phyloP scores from a whole-genome alignment of 176 grass and related monocot species.

The Eleusine coracana region DNA sequence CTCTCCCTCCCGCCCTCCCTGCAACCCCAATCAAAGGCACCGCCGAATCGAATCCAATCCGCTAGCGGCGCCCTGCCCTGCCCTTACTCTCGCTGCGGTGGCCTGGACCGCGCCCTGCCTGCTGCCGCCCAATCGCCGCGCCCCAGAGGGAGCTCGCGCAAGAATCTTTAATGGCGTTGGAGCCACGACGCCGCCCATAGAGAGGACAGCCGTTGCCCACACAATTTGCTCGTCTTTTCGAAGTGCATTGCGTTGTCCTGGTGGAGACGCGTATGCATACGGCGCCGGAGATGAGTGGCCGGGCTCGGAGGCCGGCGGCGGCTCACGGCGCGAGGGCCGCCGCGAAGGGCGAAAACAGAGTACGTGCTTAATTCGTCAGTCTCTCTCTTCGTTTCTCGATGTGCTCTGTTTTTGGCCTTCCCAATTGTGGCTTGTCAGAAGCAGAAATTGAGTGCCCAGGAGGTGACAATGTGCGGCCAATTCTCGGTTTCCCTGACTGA shows the following conservation, averaged over 20 bases:
- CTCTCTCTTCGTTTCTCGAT: background rate
- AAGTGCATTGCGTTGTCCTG: background rate
- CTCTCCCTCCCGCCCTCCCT: background rate
- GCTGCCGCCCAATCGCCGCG: slow-evolving; percentile 12
- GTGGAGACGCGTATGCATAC: slow-evolving; percentile 2
- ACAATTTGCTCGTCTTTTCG: background rate
- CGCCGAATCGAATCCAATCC: slow-evolving; percentile 14
- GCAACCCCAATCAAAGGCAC: slow-evolving; percentile 18
- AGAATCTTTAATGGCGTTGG: slow-evolving; percentile 30
- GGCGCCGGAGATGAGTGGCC: slow-evolving; percentile 46
- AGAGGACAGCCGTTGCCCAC: background rate
- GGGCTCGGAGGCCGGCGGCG: slow-evolving; percentile 34
- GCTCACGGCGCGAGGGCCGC: slow-evolving; percentile 21
- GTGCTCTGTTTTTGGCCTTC: slow-evolving; percentile 29
- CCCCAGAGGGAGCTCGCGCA: slow-evolving; percentile 12
- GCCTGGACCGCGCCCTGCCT: slow-evolving; percentile 1
- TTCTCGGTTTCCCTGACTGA: background rate
- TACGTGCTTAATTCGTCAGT: slow-evolving; percentile 44
- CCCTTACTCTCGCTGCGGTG: slow-evolving; percentile 22
- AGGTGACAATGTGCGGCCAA: slow-evolving; percentile 19
- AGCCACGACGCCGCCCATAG: slow-evolving; percentile 21
- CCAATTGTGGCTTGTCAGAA: slow-evolving; percentile 12
- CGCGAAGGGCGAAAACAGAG: slow-evolving; percentile 65
- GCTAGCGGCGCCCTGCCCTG: background rate
- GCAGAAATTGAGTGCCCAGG: slow-evolving; percentile 44